Conservation (phyloP, 1,284 basidiomycete species). For the Ustilago bromivora region DNA sequence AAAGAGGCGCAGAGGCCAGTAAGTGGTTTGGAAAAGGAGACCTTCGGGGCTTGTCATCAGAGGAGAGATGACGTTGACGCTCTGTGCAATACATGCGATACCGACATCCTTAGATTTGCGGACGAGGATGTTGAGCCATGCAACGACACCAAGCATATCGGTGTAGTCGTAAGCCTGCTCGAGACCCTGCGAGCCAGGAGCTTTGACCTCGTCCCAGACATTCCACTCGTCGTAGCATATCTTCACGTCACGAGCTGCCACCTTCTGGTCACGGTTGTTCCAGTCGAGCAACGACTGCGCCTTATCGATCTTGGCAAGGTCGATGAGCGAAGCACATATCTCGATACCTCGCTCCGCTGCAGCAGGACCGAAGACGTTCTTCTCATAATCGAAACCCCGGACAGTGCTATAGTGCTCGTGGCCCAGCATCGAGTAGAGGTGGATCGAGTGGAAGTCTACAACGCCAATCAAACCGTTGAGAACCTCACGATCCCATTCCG, state of each 20-base stretch:
- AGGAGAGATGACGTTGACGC: constrained; percentile 75
- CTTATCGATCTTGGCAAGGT: constrained; percentile 66
- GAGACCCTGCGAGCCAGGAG: constrained; percentile 72
- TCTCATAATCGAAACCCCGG: constrained; percentile 72
- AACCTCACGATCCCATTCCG: constrained; percentile 70
- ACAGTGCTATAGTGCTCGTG: constrained; percentile 53
- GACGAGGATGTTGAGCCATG: constrained; percentile 78
- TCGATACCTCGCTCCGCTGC: constrained; percentile 71
- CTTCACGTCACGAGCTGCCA: constrained; percentile 53
- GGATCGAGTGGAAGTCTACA: constrained; percentile 71
- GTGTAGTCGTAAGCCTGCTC: constrained; percentile 76
- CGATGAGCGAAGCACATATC: constrained; percentile 71
- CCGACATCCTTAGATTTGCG: constrained; percentile 76
- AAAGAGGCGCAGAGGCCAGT: constrained; percentile 74
- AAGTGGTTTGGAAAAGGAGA: constrained; percentile 74
- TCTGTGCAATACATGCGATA: constrained; percentile 78
- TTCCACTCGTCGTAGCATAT: constrained; percentile 77
- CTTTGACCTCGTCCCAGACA: constrained; percentile 74
- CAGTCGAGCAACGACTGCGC: constrained; percentile 37
- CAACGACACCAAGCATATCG: constrained; percentile 75
- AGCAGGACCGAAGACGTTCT: constrained; percentile 72
- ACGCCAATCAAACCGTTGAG: constrained; percentile 69
- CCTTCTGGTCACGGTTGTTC: constrained; percentile 43
- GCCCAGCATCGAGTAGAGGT: constrained; percentile 62
- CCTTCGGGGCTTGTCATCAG: constrained; percentile 71